Evolutionary conservation across 331 rosid genomes (phyloP).

Genomic region (Malus hybrid): DNA sequence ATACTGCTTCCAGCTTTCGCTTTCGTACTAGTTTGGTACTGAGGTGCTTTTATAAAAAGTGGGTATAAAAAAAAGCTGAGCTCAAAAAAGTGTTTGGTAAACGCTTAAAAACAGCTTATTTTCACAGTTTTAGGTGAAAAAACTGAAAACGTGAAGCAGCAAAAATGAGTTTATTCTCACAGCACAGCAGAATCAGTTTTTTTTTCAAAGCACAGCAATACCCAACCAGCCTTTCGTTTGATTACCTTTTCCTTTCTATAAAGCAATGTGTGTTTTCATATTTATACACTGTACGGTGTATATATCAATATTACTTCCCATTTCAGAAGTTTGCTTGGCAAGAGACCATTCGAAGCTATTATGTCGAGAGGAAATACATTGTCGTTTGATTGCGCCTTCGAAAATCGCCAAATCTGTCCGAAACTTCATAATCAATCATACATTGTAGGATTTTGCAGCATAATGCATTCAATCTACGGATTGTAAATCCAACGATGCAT

Average conservation of each 20-base stretch:
- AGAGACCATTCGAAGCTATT: background rate
- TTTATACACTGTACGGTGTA: background rate
- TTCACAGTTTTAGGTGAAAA: no score
- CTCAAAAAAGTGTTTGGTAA: no score
- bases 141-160: no score
- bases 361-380: background rate
- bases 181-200: no score
- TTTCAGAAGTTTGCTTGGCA: background rate
- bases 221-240: background rate
- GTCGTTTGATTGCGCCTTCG: background rate
- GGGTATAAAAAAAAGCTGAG: no score
- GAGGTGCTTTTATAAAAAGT: no score
- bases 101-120: no score
- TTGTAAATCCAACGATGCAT: background rate
- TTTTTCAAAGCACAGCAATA: no score
- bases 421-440: background rate
- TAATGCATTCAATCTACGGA: no score
- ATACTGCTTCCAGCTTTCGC: conserved; percentile 24
- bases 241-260: conserved; percentile 1
- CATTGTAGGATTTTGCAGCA: background rate
- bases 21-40: no score
- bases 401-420: background rate
- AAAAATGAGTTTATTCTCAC: no score
- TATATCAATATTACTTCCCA: conserved; percentile 1
- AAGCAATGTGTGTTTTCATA: background rate